These are phyloP conservation scores for Erysimum pusillum DNA, from an alignment of 441 rosid genomes.

Conservation along the genomic window DNA sequence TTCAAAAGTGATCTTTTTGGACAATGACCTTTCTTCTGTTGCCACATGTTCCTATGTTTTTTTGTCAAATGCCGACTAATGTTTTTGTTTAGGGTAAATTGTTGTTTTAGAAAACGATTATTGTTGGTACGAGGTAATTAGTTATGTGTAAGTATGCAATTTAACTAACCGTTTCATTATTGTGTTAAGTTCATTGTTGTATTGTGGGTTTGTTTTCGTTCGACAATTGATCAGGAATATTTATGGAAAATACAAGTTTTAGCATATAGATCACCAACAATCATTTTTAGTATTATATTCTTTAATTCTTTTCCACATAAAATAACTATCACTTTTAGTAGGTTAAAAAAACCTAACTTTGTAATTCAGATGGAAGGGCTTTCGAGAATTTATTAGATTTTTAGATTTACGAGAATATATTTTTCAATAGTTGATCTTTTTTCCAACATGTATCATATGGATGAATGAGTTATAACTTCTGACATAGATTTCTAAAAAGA, in stretches of 20 bases:
- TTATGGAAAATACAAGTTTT: not conserved
- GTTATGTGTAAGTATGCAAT: not conserved
- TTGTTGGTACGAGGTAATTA: conserved; percentile 18
- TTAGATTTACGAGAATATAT: not conserved
- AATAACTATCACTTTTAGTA: not conserved
- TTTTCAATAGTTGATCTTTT: not conserved
- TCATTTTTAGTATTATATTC: not conserved
- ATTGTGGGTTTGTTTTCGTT: not conserved
- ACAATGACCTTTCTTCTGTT: conserved; percentile 13
- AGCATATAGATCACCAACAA: not conserved
- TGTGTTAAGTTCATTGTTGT: not conserved
- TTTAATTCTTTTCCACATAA: not conserved
- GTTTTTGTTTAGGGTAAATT: not conserved
- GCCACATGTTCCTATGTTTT: conserved; percentile 17
- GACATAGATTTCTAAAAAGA: not conserved
- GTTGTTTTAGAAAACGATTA: not conserved
- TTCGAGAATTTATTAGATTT: not conserved
- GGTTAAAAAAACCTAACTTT: not conserved
- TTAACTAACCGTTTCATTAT: not conserved
- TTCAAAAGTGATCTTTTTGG: conserved; percentile 10
- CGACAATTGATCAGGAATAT: not conserved
- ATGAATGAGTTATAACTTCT: not conserved
- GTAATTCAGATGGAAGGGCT: not conserved
- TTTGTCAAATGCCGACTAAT: conserved; percentile 9
- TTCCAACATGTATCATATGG: not conserved